Base-by-base conservation (phyloP, 129 eudicot genomes). In the Artemisia argyi region DNA sequence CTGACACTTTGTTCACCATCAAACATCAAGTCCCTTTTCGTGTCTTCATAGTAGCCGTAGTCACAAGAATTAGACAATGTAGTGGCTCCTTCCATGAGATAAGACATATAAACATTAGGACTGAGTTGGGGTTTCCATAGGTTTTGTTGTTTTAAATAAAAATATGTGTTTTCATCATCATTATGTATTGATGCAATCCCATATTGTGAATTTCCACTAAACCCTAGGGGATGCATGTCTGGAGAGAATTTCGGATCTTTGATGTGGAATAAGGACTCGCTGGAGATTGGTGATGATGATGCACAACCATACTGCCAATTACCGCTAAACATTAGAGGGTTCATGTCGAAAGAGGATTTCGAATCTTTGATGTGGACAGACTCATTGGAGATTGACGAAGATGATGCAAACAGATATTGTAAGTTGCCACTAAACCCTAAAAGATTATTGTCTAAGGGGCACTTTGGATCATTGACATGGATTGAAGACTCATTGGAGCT, bases 41-140 rank as follows among this genome's bases (percentile, higher is more conserved):
- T 49, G 32, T 58, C 76, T 52, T 53, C 75, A 61, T 63, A 32
- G 78, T 54, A 51, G 47, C 54, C 49, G 11, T 82, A 15, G 24
- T 78, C 68, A 28, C 66, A 20, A 16, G 66, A 66, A 22, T 54
- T 74, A 2, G 78, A 65, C 64, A 65, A 42, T 28, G 64, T 49
- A 39, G 73, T 57, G 51, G 65, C 53, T 72, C 90, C 90, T 68
- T 82, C 84, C 39, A 82, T 12, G 18, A 82, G 80, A 82, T 68
- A 72, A 30, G 82, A 79, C 16, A 82, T 71, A 54, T 82, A 82
- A 50, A 68, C 78, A 58, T 86, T 87, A 12, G 85, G 28, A 64
- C 71, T 60, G 4, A 68, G 68, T 68, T 76, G 79, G 61, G 73
- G 35, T 68, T 75, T 75, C 3, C 65, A 63, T 7, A 66, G 46